Base-by-base conservation (phyloP, 106 monocot genomes). In the Acanthochlamys bracteata region DNA sequence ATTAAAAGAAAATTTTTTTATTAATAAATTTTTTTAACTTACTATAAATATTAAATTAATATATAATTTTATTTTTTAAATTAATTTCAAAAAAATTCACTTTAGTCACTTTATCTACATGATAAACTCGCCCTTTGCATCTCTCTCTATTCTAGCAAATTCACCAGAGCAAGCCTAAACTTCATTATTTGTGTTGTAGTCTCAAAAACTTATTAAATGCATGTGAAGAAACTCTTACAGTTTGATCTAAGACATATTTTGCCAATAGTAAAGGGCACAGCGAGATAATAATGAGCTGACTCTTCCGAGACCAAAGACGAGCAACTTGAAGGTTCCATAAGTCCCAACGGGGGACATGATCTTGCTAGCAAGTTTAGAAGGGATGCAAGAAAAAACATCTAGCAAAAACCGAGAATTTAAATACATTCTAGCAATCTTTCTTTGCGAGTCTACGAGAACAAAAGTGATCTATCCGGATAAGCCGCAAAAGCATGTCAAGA, bases 401-500 rank as follows among this genome's bases (percentile, higher is more conserved):
- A 76, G 59, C 6, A 75, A 19, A 11, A 83, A 60, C 79, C 75
- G 68, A 16, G 55, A 72, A 20, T 41, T 69, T 20, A 54, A 7
- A 47, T 83, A 83, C 46, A 46, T 71, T 72, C 60, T 49, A 17
- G 75, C 83, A 27, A 83, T 83, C 24, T 69, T 4, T 9, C 52
- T 64, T 7, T 59, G 72, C 22, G 58, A 33, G 55, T 83, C 83
- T 22, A 75, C 23, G 0, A 79, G 72, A 12, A 79, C 64, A 25
- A 65, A 79, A 6, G 79, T n/a, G 67, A 9, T 39, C 55, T 66
- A 62, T 83, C 79, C 0, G 69, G 59, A 55, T 76, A 83, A 8
- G 83, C 83, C 0, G 79, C 75, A 53, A 75, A n/a, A 83, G 75
- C 79, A 83, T 2, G 79, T 83, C 65, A 83, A 22, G 9, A 73